Evolutionary conservation across 1,284 basidiomycete genomes (phyloP), one percentile per base, ranked within the genome.

Genomic region (Inonotus hispidus): DNA sequence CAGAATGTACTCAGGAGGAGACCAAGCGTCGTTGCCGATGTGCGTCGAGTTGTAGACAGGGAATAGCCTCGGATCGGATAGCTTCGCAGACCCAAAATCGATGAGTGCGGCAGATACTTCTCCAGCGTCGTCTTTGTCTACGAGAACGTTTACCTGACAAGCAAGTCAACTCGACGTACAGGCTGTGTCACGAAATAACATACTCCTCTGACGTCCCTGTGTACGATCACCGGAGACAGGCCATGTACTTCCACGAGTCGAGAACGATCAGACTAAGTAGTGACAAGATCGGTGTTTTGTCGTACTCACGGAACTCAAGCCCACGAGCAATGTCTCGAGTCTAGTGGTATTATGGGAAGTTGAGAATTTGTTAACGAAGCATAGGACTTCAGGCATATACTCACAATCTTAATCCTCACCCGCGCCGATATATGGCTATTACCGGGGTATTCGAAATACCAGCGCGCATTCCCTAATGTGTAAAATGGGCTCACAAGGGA

Each of bases 1-100:
- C 3, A n/a, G 11, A 10, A 54, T 27, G 38, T 53, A 54, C 27
- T 59, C 58, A 3, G 58, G 58, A 8, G 58, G 50, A 8, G 38
- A 21, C 58, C 58, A 59, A 16, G 27, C 32, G 4, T 4, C 7
- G 27, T 14, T 21, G 11, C 25, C n/a, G 16, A 16, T 8, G 8
- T 35, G 49, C 13, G 49, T 32, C 16, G 49, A 52, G 16, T 35
- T 52, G 1, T 11, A 19, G 8, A 52, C 13, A 10, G 10, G 10
- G 49, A 32, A 32, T n/a, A 41, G 16, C 10, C n/a, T 35, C 4
- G 39, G 39, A 45, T 58, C 56, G 1, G 25, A 23, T 5, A 58
- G 27, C 41, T 59, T 59, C 11, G 58, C 49, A 16, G 50, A 53
- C 3, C 58, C 58, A 19, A 59, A 59, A 32, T 59, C 50, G 21